A percentile compares a stretch with the other conserved stretches of the same genome.
phyloP scores from a whole-genome alignment of 192 early-diverging fungal genomes.

The Backusella macrospora region DNA sequence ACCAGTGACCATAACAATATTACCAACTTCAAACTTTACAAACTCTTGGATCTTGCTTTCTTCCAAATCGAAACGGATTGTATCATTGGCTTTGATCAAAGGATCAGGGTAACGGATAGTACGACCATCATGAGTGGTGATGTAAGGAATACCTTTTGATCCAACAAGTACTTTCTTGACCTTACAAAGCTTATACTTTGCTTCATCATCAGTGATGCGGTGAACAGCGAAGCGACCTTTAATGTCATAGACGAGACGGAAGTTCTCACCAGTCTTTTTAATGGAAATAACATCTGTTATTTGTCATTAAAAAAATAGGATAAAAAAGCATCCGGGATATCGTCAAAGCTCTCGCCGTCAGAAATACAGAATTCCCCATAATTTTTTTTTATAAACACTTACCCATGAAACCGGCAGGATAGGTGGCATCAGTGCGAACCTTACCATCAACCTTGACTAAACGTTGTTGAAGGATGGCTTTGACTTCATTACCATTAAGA shows the following conservation, averaged over 20 bases:
- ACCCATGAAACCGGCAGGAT: conserved; percentile 98
- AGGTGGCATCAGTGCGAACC: conserved; percentile 95
- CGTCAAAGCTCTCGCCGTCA: conserved; percentile 35
- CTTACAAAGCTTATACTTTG: conserved; percentile 99
- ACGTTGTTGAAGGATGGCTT: conserved; percentile 96
- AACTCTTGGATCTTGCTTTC: conserved; percentile 89
- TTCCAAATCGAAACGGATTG: conserved; percentile 95
- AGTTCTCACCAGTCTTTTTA: conserved; percentile 98
- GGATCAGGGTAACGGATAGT: conserved; percentile 99
- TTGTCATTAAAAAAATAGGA: conserved; percentile 12
- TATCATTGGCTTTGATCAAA: conserved; percentile 98
- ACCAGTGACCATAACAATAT: conserved; percentile 96
- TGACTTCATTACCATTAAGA: conserved; percentile 95
- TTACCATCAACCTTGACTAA: conserved; percentile 99
- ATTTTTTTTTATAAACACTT: conserved; percentile 44
- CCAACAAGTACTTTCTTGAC: conserved; percentile 95
- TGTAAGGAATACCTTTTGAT: conserved; percentile 92
- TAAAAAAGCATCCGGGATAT: conserved; percentile 33
- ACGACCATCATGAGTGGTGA: conserved; percentile 98
- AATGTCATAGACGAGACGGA: conserved; percentile 99
- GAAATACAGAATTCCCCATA: conserved; percentile 5
- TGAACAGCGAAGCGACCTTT: conserved; percentile 99
- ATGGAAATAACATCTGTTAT: conserved; percentile 84
- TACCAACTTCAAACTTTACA: conserved; percentile 97
- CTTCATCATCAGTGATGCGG: conserved; percentile 96